Conservation (phyloP, 768 basidiomycete genomes). For the Tylopilus rubrobrunneus region DNA sequence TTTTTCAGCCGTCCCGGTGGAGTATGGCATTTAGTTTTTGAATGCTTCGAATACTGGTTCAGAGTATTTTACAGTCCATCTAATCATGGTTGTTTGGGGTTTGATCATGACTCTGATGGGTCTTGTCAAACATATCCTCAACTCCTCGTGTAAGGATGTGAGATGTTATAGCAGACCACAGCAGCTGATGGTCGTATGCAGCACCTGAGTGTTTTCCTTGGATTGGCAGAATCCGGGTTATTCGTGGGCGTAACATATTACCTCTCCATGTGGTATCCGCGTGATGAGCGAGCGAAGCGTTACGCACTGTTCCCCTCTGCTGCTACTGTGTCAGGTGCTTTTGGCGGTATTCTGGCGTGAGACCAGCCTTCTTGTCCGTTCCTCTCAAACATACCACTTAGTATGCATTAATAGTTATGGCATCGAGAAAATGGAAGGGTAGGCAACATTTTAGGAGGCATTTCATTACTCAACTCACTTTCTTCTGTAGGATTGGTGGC, state of each 20-base stretch:
- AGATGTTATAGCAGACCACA: background rate
- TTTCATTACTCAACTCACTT: background rate
- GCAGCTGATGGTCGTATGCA: slow-evolving; percentile 14
- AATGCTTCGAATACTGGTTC: slow-evolving; percentile 2
- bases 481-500: slow-evolving; percentile 22
- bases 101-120: slow-evolving; percentile 35
- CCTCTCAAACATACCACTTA: background rate
- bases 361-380: slow-evolving; percentile 12
- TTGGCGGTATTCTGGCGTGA: slow-evolving; percentile 46
- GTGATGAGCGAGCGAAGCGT: slow-evolving; percentile 50
- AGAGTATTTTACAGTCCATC: slow-evolving; percentile 30
- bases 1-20: slow-evolving; percentile 33
- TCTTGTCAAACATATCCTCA: slow-evolving; percentile 31
- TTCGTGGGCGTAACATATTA: slow-evolving; percentile 38
- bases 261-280: slow-evolving; percentile 56
- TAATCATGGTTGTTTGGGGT: slow-evolving; percentile 37
- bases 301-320: slow-evolving; percentile 58
- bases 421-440: slow-evolving; percentile 34
- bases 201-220: slow-evolving; percentile 41
- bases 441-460: slow-evolving; percentile 12
- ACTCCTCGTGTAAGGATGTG: slow-evolving; percentile 27
- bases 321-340: slow-evolving; percentile 49
- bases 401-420: slow-evolving; percentile 28
- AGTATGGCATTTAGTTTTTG: slow-evolving; percentile 14
- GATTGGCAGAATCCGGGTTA: slow-evolving; percentile 44